phyloP scores from a whole-genome alignment of 345 rosid genomes.

The Passiflora organensis region DNA sequence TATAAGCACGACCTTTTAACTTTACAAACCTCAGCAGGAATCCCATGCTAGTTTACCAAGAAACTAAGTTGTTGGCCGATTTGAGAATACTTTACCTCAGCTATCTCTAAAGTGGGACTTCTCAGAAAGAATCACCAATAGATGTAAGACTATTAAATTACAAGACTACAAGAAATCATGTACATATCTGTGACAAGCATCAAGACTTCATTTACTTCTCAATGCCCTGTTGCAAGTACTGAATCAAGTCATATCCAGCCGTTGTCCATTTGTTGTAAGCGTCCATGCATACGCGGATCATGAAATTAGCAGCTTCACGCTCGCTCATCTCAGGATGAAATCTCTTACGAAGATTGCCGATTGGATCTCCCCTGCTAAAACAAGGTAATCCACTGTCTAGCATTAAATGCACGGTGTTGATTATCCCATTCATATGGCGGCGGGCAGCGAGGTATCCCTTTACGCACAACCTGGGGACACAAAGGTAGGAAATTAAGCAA shows the following conservation, averaged over 20 bases:
- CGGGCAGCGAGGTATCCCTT: slow-evolving; percentile 91
- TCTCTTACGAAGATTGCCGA: slow-evolving; percentile 93
- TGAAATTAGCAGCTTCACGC: slow-evolving; percentile 92
- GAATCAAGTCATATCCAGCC: slow-evolving; percentile 89
- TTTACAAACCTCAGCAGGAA: slow-evolving; percentile 24
- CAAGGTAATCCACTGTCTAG: slow-evolving; percentile 97
- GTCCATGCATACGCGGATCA: slow-evolving; percentile 80
- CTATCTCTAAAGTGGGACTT: slow-evolving; percentile 14
- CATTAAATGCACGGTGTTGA: slow-evolving; percentile 78
- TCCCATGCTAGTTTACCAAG: slow-evolving; percentile 16
- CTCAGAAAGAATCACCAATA: slow-evolving; percentile 18
- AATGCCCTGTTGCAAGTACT: slow-evolving; percentile 93
- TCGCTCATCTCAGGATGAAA: slow-evolving; percentile 96
- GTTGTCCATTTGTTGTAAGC: slow-evolving; percentile 97
- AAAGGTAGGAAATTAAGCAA: not conserved
- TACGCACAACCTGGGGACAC: slow-evolving; percentile 59
- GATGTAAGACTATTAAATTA: not conserved
- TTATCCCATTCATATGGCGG: slow-evolving; percentile 84
- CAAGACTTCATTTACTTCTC: slow-evolving; percentile 49
- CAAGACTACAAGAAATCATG: slow-evolving; percentile 26
- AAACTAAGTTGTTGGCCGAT: slow-evolving; percentile 10
- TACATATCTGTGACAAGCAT: slow-evolving; percentile 22
- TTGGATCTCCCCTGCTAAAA: slow-evolving; percentile 95
- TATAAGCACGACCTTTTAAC: slow-evolving; percentile 4
- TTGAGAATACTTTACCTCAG: slow-evolving; percentile 6